Percentiles rank a stretch among this genome's conserved stretches.
phyloP scores from a whole-genome alignment of 2,329 filamentous ascomycete species.

The Fusarium dlaminii region DNA sequence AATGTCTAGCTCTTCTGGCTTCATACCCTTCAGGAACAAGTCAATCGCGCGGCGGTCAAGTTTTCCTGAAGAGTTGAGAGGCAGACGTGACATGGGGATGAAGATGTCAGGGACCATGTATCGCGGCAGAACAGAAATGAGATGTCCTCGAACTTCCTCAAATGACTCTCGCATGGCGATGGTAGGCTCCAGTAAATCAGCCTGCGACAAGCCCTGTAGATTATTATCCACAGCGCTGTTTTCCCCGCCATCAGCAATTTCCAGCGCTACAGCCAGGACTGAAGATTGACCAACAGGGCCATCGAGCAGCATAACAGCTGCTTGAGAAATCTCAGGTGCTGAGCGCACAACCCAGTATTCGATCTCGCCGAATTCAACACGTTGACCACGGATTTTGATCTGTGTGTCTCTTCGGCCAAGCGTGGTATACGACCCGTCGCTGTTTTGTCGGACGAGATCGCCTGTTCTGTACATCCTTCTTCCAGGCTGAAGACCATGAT shows the following conservation, averaged over 20 bases:
- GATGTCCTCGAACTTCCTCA: not conserved
- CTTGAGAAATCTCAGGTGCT: not conserved
- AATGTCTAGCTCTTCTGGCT: not conserved
- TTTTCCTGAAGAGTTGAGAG: not conserved
- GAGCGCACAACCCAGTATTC: slow-evolving; percentile 3
- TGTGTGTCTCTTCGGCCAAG: not conserved
- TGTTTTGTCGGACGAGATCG: not conserved
- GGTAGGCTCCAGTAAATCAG: not conserved
- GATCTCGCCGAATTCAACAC: not conserved
- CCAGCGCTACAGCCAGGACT: not conserved
- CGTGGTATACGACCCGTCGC: not conserved
- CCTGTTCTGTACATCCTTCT: slow-evolving; percentile 3
- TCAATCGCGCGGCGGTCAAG: not conserved
- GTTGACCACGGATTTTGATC: not conserved
- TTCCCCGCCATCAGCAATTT: not conserved
- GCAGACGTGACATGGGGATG: not conserved
- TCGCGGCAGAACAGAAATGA: not conserved
- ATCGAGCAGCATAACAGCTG: not conserved
- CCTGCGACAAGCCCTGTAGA: not conserved
- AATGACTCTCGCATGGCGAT: not conserved
- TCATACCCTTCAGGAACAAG: not conserved
- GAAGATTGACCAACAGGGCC: not conserved
- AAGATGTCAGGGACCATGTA: slow-evolving; percentile 1
- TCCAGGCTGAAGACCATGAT: not conserved
- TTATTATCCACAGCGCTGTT: not conserved